Evolutionary conservation across 2,329 filamentous ascomycete species (phyloP), one percentile per base, ranked within the genome.

Genomic region (Hawksworthiomyces lignivorus): DNA sequence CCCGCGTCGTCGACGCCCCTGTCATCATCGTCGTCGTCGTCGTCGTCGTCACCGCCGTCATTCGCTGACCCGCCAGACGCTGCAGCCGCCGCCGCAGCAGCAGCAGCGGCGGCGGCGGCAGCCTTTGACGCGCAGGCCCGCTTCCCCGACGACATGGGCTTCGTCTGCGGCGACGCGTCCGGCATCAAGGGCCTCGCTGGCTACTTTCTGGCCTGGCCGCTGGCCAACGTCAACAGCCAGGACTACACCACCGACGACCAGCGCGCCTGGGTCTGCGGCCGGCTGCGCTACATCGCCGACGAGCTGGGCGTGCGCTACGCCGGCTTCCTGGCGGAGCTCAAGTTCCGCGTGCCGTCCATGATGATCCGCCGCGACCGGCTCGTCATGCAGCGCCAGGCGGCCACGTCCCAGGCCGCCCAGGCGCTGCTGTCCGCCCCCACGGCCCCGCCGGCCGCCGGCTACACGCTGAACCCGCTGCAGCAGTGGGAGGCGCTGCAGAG

Each of bases 331-430:
- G 62, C 64, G 15, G 63, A 72, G 75, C 64, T 78, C 39, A 67
- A 75, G 53, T 57, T 80, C 39, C 73, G 77, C 19, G 64, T 79
- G 15, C 77, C 77, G 3, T 79, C 74, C 1, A 80, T 80, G 76
- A 64, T 79, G 47, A 78, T 81, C 54, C 68, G 65, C 21, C 62
- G 69, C 27, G 74, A 78, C 51, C 64, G 64, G 5, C 56, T 75
- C 9, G 63, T 73, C 61, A 62, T 65, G 3, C 62, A 59, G 36
- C 64, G 67, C 3, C 67, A 65, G 41, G 61, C 63, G 6, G 55
- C 60, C 37, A 59, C 61, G 10, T 24, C 32, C 14, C 44, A 44
- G 18, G 38, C 31, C 32, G 33, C 27, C 20, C 11, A 68, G 50
- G 68, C 65, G 55, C 51, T 70, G 22, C 54, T 70, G n/a, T 41